These are phyloP conservation scores for Zizania palustris DNA, from an alignment of 202 grass and related monocot genomes.

Conservation along the genomic window DNA sequence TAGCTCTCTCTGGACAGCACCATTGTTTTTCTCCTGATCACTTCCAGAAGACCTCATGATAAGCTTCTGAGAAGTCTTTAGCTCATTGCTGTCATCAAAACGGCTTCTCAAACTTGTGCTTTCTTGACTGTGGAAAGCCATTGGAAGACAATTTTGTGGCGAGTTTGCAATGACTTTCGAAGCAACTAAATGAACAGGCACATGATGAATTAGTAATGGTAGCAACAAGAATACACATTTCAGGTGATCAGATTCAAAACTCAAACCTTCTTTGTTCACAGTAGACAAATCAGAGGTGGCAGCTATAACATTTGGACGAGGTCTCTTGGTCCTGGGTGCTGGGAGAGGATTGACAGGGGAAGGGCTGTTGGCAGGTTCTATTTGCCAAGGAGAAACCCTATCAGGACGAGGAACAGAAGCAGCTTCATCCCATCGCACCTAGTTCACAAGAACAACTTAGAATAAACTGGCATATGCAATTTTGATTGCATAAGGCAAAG, in stretches of 20 bases:
- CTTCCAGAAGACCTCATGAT: slow-evolving; percentile 51
- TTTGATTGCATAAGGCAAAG: not conserved
- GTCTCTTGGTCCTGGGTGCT: slow-evolving; percentile 52
- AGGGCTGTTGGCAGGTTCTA: slow-evolving; percentile 63
- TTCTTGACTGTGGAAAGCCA: slow-evolving; percentile 73
- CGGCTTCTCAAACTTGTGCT: slow-evolving; percentile 47
- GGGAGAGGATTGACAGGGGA: slow-evolving; percentile 58
- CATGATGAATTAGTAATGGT: slow-evolving; percentile 26
- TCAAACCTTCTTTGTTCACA: slow-evolving; percentile 76
- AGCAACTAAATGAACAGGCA: slow-evolving; percentile 43
- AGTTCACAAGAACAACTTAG: slow-evolving; percentile 35
- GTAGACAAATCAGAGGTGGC: slow-evolving; percentile 47
- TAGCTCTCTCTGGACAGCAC: slow-evolving; percentile 46
- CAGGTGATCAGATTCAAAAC: slow-evolving; percentile 23
- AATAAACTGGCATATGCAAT: not conserved
- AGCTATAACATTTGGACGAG: slow-evolving; percentile 53
- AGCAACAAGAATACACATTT: slow-evolving; percentile 18
- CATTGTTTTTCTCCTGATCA: slow-evolving; percentile 52
- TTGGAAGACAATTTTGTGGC: slow-evolving; percentile 46
- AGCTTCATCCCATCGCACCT: slow-evolving; percentile 93
- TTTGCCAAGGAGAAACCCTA: slow-evolving; percentile 91
- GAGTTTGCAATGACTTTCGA: slow-evolving; percentile 50
- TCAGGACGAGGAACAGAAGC: slow-evolving; percentile 80
- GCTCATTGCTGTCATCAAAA: slow-evolving; percentile 41
- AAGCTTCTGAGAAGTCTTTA: slow-evolving; percentile 49